phyloP scores from a whole-genome alignment of 768 basidiomycete species.

The Tricholoma furcatifolium region DNA sequence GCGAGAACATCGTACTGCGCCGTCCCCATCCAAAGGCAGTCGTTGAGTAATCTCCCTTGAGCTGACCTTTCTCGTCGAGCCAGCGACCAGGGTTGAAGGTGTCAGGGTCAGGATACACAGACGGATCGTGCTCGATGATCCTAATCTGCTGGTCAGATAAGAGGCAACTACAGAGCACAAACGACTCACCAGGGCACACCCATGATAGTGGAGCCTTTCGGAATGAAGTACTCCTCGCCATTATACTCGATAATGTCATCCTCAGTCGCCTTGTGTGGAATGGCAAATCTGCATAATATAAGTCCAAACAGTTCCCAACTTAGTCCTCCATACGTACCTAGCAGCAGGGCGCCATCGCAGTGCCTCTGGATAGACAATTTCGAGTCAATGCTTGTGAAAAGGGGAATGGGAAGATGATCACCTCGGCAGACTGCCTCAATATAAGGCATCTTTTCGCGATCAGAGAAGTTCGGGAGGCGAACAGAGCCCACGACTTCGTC shows the following conservation, averaged over 20 bases:
- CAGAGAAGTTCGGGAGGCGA: slow-evolving; percentile 6
- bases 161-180: too few relatives aligned
- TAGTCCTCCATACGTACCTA: not conserved
- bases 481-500: slow-evolving; percentile 5
- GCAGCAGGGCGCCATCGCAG: slow-evolving; percentile 8
- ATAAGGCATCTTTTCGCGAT: slow-evolving; percentile 8
- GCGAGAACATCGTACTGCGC: not conserved
- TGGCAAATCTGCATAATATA: not conserved
- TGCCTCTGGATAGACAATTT: not conserved
- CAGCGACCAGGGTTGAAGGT: slow-evolving; percentile 5
- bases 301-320: not conserved
- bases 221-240: slow-evolving; percentile 8
- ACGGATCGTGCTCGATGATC: slow-evolving; percentile 8
- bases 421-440: slow-evolving; percentile 7
- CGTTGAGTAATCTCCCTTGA: slow-evolving; percentile 8
- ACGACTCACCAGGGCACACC: slow-evolving; percentile 1
- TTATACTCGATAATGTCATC: slow-evolving; percentile 8
- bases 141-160: not conserved
- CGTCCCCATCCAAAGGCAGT: slow-evolving; percentile 10
- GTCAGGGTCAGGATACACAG: slow-evolving; percentile 4
- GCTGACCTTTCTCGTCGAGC: slow-evolving; percentile 2
- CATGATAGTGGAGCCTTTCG: slow-evolving; percentile 4
- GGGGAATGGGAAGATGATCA: not conserved
- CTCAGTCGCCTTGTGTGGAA: slow-evolving; percentile 5
- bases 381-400: not conserved